A percentile compares a stretch with the other conserved stretches of the same genome.
Conservation (phyloP, 179 eudicot genomes). For the Heliamphora pulchella region DNA sequence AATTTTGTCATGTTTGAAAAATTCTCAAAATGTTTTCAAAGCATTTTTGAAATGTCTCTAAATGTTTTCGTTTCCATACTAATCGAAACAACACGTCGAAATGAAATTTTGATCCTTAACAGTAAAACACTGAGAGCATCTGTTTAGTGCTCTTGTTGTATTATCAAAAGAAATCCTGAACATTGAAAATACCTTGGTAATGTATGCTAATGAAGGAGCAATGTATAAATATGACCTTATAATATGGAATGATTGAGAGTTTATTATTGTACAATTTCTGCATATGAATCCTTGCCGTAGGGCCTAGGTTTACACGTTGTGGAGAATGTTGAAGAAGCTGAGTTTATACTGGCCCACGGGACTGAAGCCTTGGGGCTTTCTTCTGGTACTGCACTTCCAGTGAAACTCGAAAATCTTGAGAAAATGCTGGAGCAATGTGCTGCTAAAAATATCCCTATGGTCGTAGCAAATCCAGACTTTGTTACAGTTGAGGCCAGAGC, state of each 20-base stretch:
- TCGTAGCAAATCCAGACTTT: conserved; percentile 95
- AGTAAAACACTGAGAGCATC: not conserved
- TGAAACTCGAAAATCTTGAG: conserved; percentile 63
- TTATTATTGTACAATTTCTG: conserved; percentile 1
- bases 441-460: conserved; percentile 74
- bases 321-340: conserved; percentile 79
- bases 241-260: not conserved
- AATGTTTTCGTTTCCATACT: too few relatives aligned
- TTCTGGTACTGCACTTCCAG: conserved; percentile 58
- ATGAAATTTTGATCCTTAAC: too few relatives aligned
- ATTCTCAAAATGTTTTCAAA: too few relatives aligned
- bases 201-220: not conserved
- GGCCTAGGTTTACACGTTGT: conserved; percentile 77
- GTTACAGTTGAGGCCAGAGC: conserved; percentile 93
- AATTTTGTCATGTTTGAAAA: too few relatives aligned
- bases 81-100: too few relatives aligned
- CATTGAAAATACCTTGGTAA: not conserved
- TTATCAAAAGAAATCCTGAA: not conserved
- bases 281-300: conserved; percentile 28
- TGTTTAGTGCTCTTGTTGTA: not conserved
- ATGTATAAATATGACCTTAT: not conserved
- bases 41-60: too few relatives aligned
- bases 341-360: conserved; percentile 85
- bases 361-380: conserved; percentile 85
- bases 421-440: conserved; percentile 63